Base-by-base conservation (phyloP, 495 filamentous ascomycete genomes). In the Achaetomiella virescens region DNA sequence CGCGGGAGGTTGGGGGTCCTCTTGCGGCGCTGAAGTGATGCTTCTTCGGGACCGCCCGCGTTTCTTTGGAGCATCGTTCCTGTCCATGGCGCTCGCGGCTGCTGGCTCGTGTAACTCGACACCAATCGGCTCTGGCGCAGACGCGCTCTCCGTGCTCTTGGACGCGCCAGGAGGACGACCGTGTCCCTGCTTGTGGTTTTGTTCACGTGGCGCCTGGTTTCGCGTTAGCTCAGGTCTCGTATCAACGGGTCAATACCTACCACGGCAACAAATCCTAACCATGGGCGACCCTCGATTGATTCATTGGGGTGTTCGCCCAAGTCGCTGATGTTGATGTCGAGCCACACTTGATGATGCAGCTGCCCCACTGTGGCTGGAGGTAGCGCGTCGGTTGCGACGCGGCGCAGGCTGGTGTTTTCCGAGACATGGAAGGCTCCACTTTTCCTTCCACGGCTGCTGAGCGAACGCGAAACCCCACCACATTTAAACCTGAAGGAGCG, bases 111-210 rank as follows among this genome's bases (percentile, higher is more conserved):
- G 18, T 0, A 38, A 2, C 10, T 31, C 10, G n/a, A n/a, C 47
- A 35, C 46, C 22, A 10, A 22, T 44, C 22, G 33, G 27, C 15
- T 44, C 42, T 25, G 35, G 63, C 31, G 45, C 25, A 11, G 71
- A 71, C 71, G 70, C 72, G 74, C 60, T 65, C 17, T 52, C 64
- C 18, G 58, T 53, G 24, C 59, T 55, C 53, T 67, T 63, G 43
- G 67, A 73, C 73, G 73, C 70, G 71, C 63, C 67, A 7, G 62
- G 37, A 1, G 62, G 68, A 44, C 69, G 71, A 59, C 72, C 72
- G 66, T 71, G 71, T 58, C 72, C 73, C 25, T 69, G 66, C 54
- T 75, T 73, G 31, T 72, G 70, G 48, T 68, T 72, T 43, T 69
- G 61, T 43, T 59, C 42, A 31, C 61, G 53, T 8, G 67, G 63